phyloP scores from a whole-genome alignment of 371 early-diverging fungal species.

The Blyttiomyces sp. region DNA sequence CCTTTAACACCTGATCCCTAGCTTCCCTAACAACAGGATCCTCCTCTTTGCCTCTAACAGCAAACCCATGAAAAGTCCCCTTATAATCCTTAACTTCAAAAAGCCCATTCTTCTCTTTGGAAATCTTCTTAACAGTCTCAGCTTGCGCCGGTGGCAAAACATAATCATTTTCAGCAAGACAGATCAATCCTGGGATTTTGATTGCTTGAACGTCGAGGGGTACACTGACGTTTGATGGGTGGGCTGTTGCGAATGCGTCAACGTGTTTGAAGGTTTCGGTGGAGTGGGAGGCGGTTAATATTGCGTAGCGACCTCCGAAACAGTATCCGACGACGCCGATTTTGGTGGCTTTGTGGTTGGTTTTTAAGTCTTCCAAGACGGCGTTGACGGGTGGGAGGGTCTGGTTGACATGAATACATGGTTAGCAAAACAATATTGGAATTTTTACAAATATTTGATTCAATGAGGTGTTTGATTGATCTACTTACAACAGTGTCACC shows the following conservation, averaged over 20 bases:
- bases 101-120: too few species aligned
- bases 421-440: too few species aligned
- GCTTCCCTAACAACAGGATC: too few species aligned
- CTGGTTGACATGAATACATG: not conserved
- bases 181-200: not conserved
- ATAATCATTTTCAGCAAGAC: slow-evolving; percentile 1
- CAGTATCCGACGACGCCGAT: too few species aligned
- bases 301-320: slow-evolving; percentile 12
- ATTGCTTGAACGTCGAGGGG: slow-evolving; percentile 11
- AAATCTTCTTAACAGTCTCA: too few species aligned
- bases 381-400: slow-evolving; percentile 6
- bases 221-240: slow-evolving; percentile 4
- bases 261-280: slow-evolving; percentile 8
- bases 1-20: too few species aligned
- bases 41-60: too few species aligned
- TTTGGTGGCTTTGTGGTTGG: slow-evolving; percentile 3
- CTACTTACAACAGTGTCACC: slow-evolving; percentile 2
- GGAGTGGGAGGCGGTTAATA: not conserved
- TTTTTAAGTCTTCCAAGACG: slow-evolving; percentile 11
- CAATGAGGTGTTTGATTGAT: too few species aligned
- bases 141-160: too few species aligned
- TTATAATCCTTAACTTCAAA: too few species aligned
- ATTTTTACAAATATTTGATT: too few species aligned
- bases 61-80: too few species aligned
- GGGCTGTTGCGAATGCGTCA: slow-evolving; percentile 4